Conservation (phyloP, 2,329 filamentous ascomycete genomes). For the Emergomyces orientalis region DNA sequence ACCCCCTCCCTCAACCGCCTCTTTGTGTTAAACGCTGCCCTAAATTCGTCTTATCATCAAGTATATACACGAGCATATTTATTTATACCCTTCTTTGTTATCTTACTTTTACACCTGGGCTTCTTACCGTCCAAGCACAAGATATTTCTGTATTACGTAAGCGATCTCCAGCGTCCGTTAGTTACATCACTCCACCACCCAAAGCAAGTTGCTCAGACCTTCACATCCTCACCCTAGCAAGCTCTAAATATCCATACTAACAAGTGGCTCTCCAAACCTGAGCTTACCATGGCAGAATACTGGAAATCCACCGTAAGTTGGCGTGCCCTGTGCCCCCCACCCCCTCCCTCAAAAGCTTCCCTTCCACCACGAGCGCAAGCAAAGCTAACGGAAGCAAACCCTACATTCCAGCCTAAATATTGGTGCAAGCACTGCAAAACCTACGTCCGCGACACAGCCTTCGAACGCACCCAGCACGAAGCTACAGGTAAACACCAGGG, state of each 20-base stretch:
- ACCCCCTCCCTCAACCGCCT: too few species aligned
- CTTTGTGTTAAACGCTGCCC: neutral
- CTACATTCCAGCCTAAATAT: slow-evolving; percentile 57
- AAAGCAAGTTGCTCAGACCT: neutral
- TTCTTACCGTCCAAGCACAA: too few species aligned
- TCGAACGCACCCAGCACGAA: slow-evolving; percentile 85
- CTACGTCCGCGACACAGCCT: slow-evolving; percentile 84
- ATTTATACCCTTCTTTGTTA: neutral
- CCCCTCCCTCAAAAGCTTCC: neutral
- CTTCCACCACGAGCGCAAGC: too few species aligned
- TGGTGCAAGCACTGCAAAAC: slow-evolving; percentile 96
- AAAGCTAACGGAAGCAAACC: neutral
- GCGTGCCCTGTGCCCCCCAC: slow-evolving; percentile 32
- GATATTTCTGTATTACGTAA: neutral
- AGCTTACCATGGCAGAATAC: slow-evolving; percentile 72
- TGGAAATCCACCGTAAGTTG: slow-evolving; percentile 78
- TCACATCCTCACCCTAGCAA: neutral
- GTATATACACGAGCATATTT: neutral
- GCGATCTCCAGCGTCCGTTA: neutral
- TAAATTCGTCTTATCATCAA: neutral
- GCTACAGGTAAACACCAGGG: slow-evolving; percentile 75
- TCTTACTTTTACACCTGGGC: neutral
- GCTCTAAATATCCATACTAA: neutral
- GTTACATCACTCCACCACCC: too few species aligned
- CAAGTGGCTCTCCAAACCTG: neutral